phyloP scores from a whole-genome alignment of 1,284 basidiomycete genomes.

The Sporisorium reilianum region DNA sequence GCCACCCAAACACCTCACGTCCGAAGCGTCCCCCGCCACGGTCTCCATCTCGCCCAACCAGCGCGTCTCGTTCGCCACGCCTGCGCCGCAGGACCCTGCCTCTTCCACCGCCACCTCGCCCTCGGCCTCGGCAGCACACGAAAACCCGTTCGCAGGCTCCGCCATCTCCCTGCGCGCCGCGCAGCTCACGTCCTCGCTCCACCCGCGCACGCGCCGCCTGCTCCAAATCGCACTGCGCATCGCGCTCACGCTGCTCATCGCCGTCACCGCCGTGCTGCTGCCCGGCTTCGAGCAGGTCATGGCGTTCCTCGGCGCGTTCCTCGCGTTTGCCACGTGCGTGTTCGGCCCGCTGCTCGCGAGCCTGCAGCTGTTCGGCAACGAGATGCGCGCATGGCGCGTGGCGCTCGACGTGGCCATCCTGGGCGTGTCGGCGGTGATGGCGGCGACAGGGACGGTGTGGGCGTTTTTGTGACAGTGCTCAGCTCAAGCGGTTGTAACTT shows the following conservation, averaged over 20 bases:
- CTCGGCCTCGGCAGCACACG: conserved; percentile 6
- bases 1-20: conserved; percentile 1
- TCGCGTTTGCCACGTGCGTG: conserved; percentile 77
- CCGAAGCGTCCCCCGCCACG: conserved; percentile 14
- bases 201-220: conserved; percentile 17
- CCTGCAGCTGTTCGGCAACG: conserved; percentile 47
- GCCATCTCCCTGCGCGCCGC: conserved; percentile 49
- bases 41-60: conserved; percentile 36
- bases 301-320: conserved; percentile 87
- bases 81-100: background rate
- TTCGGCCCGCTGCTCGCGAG: conserved; percentile 64
- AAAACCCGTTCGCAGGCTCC: conserved; percentile 50
- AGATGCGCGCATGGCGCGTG: conserved; percentile 42
- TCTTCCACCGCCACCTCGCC: background rate
- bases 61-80: conserved; percentile 37
- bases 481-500: background rate
- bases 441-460: conserved; percentile 59
- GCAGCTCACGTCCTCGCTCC: conserved; percentile 11
- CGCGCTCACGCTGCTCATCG: conserved; percentile 50
- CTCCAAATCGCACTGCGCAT: conserved; percentile 44
- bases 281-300: conserved; percentile 90
- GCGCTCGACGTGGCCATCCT: conserved; percentile 54
- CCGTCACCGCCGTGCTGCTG: conserved; percentile 71
- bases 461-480: conserved; percentile 40
- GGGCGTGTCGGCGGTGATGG: conserved; percentile 50